Evolutionary conservation across 2,329 filamentous ascomycete genomes (phyloP).

Genomic region (Verticillium albo-atrum): DNA sequence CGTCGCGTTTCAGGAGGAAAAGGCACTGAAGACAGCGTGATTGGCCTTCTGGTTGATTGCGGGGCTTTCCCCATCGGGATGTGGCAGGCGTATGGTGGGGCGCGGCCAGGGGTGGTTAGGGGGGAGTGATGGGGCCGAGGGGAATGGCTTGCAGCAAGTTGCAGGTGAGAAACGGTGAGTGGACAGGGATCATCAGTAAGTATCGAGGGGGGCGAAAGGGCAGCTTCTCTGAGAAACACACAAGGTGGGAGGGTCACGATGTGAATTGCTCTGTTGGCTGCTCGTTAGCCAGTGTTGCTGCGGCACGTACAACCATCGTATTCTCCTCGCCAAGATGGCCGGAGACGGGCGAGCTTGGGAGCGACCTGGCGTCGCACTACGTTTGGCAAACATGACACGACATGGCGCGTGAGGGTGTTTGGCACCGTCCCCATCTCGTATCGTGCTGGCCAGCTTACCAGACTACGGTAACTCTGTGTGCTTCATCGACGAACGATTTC

Average conservation of each 20-base stretch:
- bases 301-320: background rate
- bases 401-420: background rate
- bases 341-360: background rate
- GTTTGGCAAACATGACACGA: background rate
- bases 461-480: background rate
- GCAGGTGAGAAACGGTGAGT: conserved; percentile 5
- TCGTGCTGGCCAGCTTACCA: background rate
- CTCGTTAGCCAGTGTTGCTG: background rate
- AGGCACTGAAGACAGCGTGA: background rate
- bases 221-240: background rate
- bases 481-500: background rate
- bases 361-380: background rate
- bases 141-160: conserved; percentile 4
- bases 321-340: background rate
- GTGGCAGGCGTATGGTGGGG: background rate
- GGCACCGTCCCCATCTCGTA: background rate
- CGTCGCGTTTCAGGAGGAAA: background rate
- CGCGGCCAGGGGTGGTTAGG: background rate
- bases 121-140: background rate
- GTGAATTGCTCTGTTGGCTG: background rate
- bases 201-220: background rate
- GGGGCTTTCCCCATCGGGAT: background rate
- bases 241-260: background rate
- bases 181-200: background rate
- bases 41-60: background rate